Percentiles rank a stretch among this genome's conserved stretches.
Conservation (phyloP, 1,284 basidiomycete species). For the Malassezia pachydermatis region DNA sequence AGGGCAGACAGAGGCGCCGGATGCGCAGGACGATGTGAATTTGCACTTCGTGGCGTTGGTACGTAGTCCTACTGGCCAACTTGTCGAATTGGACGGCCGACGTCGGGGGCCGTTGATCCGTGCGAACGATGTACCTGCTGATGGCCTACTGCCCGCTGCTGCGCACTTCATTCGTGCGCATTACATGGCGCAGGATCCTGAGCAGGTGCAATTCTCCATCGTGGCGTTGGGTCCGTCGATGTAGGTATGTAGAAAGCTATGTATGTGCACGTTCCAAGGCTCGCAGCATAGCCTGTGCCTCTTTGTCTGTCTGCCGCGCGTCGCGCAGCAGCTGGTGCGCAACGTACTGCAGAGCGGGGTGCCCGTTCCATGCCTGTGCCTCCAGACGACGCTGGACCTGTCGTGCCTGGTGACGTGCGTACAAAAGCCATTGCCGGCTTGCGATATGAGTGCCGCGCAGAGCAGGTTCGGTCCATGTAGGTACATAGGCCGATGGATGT, state of each 20-base stretch:
- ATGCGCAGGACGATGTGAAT: conserved; percentile 35
- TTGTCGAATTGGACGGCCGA: conserved; percentile 44
- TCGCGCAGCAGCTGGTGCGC: neutral
- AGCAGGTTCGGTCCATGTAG: neutral
- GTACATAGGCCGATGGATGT: neutral
- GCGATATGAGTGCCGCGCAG: neutral
- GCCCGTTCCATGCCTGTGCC: neutral
- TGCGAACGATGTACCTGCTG: conserved; percentile 19
- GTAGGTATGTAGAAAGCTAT: neutral
- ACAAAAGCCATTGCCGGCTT: conserved; percentile 10
- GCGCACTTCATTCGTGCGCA: conserved; percentile 33
- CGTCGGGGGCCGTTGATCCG: conserved; percentile 36
- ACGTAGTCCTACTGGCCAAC: conserved; percentile 23
- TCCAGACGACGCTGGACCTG: no score
- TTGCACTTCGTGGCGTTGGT: conserved; percentile 48
- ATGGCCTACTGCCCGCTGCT: conserved; percentile 24
- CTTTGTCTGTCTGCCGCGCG: neutral
- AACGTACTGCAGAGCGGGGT: neutral
- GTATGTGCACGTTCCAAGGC: neutral
- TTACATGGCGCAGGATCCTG: conserved; percentile 38
- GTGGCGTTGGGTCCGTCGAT: conserved; percentile 32
- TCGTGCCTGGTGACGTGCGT: neutral
- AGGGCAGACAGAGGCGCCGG: conserved; percentile 41
- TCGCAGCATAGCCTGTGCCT: conserved; percentile 5
- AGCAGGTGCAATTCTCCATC: conserved; percentile 40